Conservation (phyloP, 306 rosid species). For the Sesbania bispinosa region DNA sequence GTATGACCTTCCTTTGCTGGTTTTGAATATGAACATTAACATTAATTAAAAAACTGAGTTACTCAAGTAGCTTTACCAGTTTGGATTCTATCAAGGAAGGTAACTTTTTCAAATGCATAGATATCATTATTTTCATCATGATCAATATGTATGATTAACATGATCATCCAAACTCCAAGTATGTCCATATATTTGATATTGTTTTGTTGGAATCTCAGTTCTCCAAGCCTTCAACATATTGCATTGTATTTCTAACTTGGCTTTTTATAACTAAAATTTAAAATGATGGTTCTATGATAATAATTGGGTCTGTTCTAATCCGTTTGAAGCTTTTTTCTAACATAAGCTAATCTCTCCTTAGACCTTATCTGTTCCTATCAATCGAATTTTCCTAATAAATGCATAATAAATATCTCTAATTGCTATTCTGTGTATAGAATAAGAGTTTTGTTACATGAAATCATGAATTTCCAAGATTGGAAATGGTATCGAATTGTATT, state of each 20-base stretch:
- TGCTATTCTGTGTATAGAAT: neutral
- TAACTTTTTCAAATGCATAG: neutral
- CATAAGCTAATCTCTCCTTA: neutral
- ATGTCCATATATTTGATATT: neutral
- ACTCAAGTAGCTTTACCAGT: neutral
- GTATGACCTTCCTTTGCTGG: neutral
- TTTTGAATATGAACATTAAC: neutral
- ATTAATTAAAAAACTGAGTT: neutral
- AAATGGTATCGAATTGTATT: too few species aligned
- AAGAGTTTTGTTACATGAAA: too few species aligned
- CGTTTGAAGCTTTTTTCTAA: neutral
- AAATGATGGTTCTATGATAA: neutral
- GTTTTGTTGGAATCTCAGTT: neutral
- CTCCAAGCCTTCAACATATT: neutral
- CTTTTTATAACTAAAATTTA: neutral
- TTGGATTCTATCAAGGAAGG: neutral
- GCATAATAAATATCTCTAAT: neutral
- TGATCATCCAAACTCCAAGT: neutral
- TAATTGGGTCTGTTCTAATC: neutral
- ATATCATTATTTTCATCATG: neutral
- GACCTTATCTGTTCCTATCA: neutral
- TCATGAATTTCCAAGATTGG: too few species aligned
- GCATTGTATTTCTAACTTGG: neutral
- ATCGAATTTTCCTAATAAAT: neutral
- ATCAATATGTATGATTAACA: neutral